Evolutionary conservation across 2,329 filamentous ascomycete genomes (phyloP), one percentile per base, ranked within the genome.

Genomic region (Aspergillus fischeri): DNA sequence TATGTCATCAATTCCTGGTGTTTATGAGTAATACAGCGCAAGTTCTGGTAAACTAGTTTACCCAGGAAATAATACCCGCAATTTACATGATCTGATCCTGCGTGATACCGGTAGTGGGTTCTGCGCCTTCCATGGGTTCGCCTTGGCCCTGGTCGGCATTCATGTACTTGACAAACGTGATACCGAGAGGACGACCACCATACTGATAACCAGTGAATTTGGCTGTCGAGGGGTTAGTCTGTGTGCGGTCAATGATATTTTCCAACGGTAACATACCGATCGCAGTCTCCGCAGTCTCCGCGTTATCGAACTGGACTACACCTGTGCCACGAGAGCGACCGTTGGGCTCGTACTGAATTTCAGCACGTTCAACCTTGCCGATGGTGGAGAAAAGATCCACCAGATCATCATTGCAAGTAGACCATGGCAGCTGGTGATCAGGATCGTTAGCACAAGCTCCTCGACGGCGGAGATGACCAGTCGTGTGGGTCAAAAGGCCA

Each of bases 121-220:
- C 85, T 61, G 91, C 86, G 35, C 87, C 90, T 65, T 97, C 92
- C 91, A 97, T 96, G 65, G 81, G 83, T 62, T 92, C 88, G 61
- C 77, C 79, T 21, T 75, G 78, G 48, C 78, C 78, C 51, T 81
- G 81, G 44, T 85, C 82, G 53, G 84, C 81, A 71, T 88, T 93
- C 63, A 90, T 80, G 76, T 97, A 97, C 77, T 94, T 95, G 80
- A 97, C 93, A 70, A 90, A 97, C 74, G 88, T 93, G 69, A 99
- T 82, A 57, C 92, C 92, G 59, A 99, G 86, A 67, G 94, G 94
- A 65, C 94, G 91, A 55, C 92, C 92, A 64, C 94, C 94, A 69
- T 99, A 99, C 74, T 96, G 91, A 73, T 99, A 99, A 56, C 92
- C 92, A 66, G 94, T 93, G 80, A 99, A 99, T 75, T 99, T 99